Percentiles rank a stretch among this genome's conserved stretches.
These are phyloP conservation scores for Pleurotus salmoneostramineus DNA, from an alignment of 768 basidiomycete genomes.

Conservation along the genomic window DNA sequence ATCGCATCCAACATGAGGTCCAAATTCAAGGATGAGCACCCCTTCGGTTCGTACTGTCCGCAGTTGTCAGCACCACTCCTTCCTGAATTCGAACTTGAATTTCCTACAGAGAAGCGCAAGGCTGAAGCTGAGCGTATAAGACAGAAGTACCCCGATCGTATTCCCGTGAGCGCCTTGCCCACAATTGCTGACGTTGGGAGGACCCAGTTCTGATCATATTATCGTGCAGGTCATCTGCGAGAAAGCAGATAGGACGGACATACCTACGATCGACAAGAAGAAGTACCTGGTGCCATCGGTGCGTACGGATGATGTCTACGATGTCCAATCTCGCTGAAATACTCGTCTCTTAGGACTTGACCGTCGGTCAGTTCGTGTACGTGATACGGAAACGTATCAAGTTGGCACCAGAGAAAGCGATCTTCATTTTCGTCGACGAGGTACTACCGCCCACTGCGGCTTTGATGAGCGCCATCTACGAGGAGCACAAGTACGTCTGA, in stretches of 20 bases:
- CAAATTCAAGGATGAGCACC: conserved; percentile 99
- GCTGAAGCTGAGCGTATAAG: conserved; percentile 97
- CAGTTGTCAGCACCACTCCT: conserved; percentile 20
- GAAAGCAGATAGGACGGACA: conserved; percentile 97
- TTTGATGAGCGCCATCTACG: conserved; percentile 97
- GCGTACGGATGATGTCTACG: conserved; percentile 21
- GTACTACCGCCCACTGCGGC: conserved; percentile 97
- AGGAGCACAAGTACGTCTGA: conserved; percentile 92
- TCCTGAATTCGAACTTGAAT: conserved; percentile 25
- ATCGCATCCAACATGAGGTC: conserved; percentile 60
- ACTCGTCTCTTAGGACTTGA: conserved; percentile 68
- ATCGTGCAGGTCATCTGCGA: conserved; percentile 91
- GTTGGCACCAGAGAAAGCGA: conserved; percentile 98
- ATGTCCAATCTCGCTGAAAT: neutral
- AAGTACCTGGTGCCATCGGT: conserved; percentile 99
- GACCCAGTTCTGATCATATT: neutral
- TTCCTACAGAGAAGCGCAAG: conserved; percentile 89
- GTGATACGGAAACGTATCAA: conserved; percentile 99
- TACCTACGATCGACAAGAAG: conserved; percentile 99
- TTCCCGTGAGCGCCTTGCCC: conserved; percentile 66
- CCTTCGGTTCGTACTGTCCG: conserved; percentile 69
- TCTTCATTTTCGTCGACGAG: conserved; percentile 99
- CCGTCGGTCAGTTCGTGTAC: conserved; percentile 98
- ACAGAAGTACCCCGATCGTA: conserved; percentile 98
- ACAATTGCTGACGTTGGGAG: neutral